A percentile compares a stretch with the other conserved stretches of the same genome.
Conservation (phyloP, 1,139 yeast species). For the Pichia kudriavzevii region DNA sequence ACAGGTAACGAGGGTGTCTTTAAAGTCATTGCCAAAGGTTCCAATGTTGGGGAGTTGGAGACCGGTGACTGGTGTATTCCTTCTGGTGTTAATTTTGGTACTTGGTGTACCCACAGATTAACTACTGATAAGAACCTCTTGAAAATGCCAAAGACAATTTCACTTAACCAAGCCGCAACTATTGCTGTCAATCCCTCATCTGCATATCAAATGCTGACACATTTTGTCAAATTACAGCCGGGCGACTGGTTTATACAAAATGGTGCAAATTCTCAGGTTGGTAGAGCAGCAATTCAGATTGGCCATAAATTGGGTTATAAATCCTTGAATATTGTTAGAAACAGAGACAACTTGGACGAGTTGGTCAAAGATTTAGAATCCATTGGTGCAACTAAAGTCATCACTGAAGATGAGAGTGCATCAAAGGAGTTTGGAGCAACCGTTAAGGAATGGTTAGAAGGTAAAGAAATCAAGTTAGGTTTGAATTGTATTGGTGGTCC, state of each 20-base stretch:
- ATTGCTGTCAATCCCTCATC: constrained; percentile 87
- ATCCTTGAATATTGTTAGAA: constrained; percentile 82
- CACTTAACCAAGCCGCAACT: constrained; percentile 74
- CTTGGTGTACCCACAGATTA: constrained; percentile 86
- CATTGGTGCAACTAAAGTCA: constrained; percentile 81
- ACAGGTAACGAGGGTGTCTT: constrained; percentile 95
- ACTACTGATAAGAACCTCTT: constrained; percentile 45
- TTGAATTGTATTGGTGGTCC: constrained; percentile 92
- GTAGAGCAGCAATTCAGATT: constrained; percentile 87
- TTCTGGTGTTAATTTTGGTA: constrained; percentile 74
- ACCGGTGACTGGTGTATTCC: constrained; percentile 93
- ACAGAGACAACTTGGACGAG: constrained; percentile 65
- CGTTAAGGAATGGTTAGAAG: constrained; percentile 57
- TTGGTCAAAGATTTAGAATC: constrained; percentile 49
- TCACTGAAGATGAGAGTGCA: constrained; percentile 77
- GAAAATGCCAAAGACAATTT: constrained; percentile 40
- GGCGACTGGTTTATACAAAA: constrained; percentile 96
- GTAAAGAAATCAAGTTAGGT: constrained; percentile 61
- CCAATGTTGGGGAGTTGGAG: constrained; percentile 36
- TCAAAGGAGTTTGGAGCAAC: constrained; percentile 57
- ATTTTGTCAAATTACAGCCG: constrained; percentile 42
- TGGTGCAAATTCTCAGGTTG: constrained; percentile 95
- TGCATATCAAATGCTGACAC: constrained; percentile 81
- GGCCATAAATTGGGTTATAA: constrained; percentile 72
- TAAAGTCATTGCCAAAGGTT: constrained; percentile 72